Percentiles rank a stretch among this genome's conserved stretches.
phyloP scores from a whole-genome alignment of 1,284 basidiomycete species.

The Rhodotorula sp. region DNA sequence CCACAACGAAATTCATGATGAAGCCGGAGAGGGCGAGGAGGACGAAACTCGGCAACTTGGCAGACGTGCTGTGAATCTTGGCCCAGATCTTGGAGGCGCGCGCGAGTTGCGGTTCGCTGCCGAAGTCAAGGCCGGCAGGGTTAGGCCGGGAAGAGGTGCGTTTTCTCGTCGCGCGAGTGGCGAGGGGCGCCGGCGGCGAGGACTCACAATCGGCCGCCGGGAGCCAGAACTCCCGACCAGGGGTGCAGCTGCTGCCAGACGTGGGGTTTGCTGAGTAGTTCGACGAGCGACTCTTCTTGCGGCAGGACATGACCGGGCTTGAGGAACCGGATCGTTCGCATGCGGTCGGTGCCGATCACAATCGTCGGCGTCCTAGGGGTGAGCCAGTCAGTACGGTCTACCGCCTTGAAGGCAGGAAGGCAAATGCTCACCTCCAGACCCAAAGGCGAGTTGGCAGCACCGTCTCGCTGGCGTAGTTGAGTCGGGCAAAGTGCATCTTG shows the following conservation, averaged over 20 bases:
- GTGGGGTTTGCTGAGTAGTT: conserved; percentile 22
- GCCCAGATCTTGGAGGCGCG: conserved; percentile 24
- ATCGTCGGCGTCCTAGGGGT: conserved; percentile 29
- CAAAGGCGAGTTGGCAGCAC: conserved; percentile 33
- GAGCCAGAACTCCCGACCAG: conserved; percentile 24
- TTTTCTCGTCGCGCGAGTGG: not conserved
- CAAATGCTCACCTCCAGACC: conserved; percentile 33
- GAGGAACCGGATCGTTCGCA: conserved; percentile 39
- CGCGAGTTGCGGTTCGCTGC: conserved; percentile 22
- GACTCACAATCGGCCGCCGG: conserved; percentile 31
- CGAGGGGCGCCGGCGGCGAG: too few relatives aligned
- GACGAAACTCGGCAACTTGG: conserved; percentile 33
- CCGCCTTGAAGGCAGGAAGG: too few relatives aligned
- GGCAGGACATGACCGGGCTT: conserved; percentile 29
- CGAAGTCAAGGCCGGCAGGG: too few relatives aligned
- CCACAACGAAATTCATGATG: conserved; percentile 37
- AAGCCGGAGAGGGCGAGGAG: conserved; percentile 34
- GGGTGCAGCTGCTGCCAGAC: conserved; percentile 22
- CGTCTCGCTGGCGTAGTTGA: conserved; percentile 38
- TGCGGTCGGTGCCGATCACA: conserved; percentile 34
- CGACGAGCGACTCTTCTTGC: conserved; percentile 4
- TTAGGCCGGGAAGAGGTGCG: too few relatives aligned
- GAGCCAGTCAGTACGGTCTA: too few relatives aligned
- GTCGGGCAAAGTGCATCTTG: conserved; percentile 33
- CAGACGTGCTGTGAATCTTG: conserved; percentile 24